These are phyloP conservation scores for Plectranthus barbatus DNA, from an alignment of 257 asterid genomes.

Conservation along the genomic window DNA sequence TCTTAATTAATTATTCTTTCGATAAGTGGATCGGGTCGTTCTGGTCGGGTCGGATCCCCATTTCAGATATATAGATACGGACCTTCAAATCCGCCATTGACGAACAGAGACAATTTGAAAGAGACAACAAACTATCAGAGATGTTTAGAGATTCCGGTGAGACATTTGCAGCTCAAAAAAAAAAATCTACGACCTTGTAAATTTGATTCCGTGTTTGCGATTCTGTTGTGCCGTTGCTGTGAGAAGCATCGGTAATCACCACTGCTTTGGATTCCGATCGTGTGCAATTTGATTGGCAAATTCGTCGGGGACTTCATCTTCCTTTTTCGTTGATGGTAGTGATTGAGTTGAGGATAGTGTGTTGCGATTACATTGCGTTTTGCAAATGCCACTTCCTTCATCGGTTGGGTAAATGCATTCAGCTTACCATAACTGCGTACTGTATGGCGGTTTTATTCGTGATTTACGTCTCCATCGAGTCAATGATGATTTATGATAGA, in stretches of 20 bases:
- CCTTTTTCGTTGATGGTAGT: not conserved
- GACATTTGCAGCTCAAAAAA: not conserved
- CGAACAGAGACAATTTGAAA: not conserved
- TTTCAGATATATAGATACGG: not conserved
- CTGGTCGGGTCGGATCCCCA: too few relatives aligned
- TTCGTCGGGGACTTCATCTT: not conserved
- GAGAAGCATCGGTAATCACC: not conserved
- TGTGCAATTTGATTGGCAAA: not conserved
- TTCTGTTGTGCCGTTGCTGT: not conserved
- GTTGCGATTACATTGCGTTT: not conserved
- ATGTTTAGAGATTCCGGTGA: not conserved
- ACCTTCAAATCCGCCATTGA: slow-evolving; percentile 1
- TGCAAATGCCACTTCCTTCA: not conserved
- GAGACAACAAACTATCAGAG: not conserved
- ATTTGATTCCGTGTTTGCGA: not conserved
- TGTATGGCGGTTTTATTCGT: not conserved
- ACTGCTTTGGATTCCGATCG: not conserved
- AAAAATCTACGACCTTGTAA: not conserved
- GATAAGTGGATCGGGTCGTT: too few relatives aligned
- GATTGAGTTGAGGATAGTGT: not conserved
- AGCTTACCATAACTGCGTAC: not conserved
- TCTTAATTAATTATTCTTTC: too few relatives aligned
- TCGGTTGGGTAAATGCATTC: not conserved
- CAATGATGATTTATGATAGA: not conserved
- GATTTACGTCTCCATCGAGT: not conserved